These are phyloP conservation scores for Croton setiger DNA, from an alignment of 441 rosid species.

Conservation along the genomic window DNA sequence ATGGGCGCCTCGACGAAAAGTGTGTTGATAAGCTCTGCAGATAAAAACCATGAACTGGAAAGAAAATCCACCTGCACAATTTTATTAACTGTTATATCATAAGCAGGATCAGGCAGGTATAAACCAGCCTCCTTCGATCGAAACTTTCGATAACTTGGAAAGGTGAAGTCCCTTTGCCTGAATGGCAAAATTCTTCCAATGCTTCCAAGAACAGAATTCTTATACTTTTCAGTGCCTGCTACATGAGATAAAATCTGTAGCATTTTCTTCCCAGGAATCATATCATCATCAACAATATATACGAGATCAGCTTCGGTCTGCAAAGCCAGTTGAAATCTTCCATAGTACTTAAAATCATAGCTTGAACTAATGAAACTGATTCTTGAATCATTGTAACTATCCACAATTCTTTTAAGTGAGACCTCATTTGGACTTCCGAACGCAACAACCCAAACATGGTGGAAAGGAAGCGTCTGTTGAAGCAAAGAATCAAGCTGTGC, in stretches of 20 bases:
- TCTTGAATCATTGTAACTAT: conserved; percentile 75
- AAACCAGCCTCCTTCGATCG: conserved; percentile 93
- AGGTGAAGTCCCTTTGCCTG: conserved; percentile 84
- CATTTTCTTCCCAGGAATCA: conserved; percentile 96
- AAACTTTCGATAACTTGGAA: conserved; percentile 91
- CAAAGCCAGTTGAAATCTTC: conserved; percentile 91
- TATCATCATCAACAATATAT: conserved; percentile 81
- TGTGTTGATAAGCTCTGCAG: conserved; percentile 86
- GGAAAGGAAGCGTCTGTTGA: conserved; percentile 83
- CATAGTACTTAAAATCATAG: conserved; percentile 94
- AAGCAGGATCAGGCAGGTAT: conserved; percentile 96
- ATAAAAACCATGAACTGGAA: conserved; percentile 93
- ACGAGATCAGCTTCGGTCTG: conserved; percentile 92
- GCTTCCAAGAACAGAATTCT: conserved; percentile 87
- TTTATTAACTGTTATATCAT: conserved; percentile 66
- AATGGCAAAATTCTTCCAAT: conserved; percentile 92
- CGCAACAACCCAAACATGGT: conserved; percentile 87
- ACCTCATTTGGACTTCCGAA: conserved; percentile 85
- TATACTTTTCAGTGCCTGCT: conserved; percentile 91
- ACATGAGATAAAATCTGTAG: conserved; percentile 84
- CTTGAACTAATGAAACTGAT: conserved; percentile 89
- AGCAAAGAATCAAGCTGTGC: conserved; percentile 85
- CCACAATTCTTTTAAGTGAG: conserved; percentile 61
- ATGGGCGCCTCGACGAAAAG: conserved; percentile 83
- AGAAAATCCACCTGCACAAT: conserved; percentile 96